These are phyloP conservation scores for Withania somnifera DNA, from an alignment of 305 asterid species.

Conservation along the genomic window DNA sequence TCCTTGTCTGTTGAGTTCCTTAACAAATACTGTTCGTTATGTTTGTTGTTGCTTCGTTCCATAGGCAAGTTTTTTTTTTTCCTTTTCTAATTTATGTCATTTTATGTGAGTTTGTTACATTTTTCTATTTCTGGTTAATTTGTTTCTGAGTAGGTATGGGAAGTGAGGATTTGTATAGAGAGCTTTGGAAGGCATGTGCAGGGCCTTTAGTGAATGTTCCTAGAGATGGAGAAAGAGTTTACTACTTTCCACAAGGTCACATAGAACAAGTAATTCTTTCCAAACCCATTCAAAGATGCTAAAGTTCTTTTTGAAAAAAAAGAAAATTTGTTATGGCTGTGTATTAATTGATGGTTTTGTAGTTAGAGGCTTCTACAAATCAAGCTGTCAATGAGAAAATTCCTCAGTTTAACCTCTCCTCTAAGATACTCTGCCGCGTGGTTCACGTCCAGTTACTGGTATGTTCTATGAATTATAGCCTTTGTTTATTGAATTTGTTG, in stretches of 20 bases:
- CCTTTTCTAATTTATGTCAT: background rate
- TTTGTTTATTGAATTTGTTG: background rate
- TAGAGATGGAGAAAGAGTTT: conserved; percentile 43
- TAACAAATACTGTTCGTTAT: background rate
- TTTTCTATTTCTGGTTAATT: background rate
- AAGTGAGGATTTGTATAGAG: conserved; percentile 41
- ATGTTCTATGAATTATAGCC: background rate
- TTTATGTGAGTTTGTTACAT: background rate
- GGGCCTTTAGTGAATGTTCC: conserved; percentile 79
- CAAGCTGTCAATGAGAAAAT: conserved; percentile 45
- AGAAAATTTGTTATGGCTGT: background rate
- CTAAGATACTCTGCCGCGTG: conserved; percentile 72
- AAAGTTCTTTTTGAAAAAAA: background rate
- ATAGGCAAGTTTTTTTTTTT: background rate
- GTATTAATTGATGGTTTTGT: conserved; percentile 11
- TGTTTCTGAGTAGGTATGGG: conserved; percentile 25
- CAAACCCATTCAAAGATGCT: background rate
- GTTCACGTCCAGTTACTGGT: conserved; percentile 45
- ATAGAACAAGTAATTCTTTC: conserved; percentile 57
- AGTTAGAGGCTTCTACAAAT: conserved; percentile 79
- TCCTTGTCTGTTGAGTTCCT: background rate
- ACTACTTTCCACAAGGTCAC: conserved; percentile 87
- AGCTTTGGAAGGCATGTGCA: conserved; percentile 85
- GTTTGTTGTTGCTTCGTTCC: background rate
- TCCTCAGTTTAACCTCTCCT: conserved; percentile 55